phyloP scores from a whole-genome alignment of 805 yeast species.

The Zygosaccharomyces gambellarensis region DNA sequence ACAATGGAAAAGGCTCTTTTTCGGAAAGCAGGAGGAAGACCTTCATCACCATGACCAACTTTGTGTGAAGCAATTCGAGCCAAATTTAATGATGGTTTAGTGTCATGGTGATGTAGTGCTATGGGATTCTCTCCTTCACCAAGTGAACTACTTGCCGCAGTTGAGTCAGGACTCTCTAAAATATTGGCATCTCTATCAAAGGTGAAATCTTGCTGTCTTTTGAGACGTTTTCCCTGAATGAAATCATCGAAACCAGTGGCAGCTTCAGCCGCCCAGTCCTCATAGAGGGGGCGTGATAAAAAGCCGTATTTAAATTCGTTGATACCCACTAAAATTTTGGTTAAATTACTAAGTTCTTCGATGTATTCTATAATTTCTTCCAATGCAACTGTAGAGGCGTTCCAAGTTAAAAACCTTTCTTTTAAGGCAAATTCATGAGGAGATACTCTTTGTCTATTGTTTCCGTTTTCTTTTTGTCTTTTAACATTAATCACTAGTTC shows the following conservation, averaged over 20 bases:
- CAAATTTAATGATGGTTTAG: conserved; percentile 16
- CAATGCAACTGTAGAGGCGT: conserved; percentile 45
- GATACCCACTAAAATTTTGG: conserved; percentile 44
- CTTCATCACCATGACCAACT: conserved; percentile 11
- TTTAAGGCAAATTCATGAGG: conserved; percentile 32
- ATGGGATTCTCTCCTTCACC: conserved; percentile 15
- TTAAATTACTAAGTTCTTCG: conserved; percentile 42
- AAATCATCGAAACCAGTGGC: conserved; percentile 36
- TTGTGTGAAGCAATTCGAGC: conserved; percentile 31
- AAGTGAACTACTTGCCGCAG: conserved; percentile 7
- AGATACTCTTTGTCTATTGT: conserved; percentile 10
- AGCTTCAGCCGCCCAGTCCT: conserved; percentile 41
- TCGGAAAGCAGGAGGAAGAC: conserved; percentile 32
- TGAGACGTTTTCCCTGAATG: conserved; percentile 12
- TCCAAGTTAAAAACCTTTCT: conserved; percentile 46
- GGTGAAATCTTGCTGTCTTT: background rate
- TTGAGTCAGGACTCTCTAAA: conserved; percentile 12
- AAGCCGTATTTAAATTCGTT: conserved; percentile 49
- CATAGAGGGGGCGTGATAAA: conserved; percentile 43
- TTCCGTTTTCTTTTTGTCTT: conserved; percentile 3
- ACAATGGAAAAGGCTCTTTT: conserved; percentile 37
- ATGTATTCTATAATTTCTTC: conserved; percentile 48
- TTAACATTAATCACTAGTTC: conserved; percentile 12
- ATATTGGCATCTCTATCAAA: conserved; percentile 3
- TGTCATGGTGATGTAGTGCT: conserved; percentile 8